These are phyloP conservation scores for Lasiodiplodia citricola DNA, from an alignment of 2,329 filamentous ascomycete genomes.

Conservation along the genomic window DNA sequence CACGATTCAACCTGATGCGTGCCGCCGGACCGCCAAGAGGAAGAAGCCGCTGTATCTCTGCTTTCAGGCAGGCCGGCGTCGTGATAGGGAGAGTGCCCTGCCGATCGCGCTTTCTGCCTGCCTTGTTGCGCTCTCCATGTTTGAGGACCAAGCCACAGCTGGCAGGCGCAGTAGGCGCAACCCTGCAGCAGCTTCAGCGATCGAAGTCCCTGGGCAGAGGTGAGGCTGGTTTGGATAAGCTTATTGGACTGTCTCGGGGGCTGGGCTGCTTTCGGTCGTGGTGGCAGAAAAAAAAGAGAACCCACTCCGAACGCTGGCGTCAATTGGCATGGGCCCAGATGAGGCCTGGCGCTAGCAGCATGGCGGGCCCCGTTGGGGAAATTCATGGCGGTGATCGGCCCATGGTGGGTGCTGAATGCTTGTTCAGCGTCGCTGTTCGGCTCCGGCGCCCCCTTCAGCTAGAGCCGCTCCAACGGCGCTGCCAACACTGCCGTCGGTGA, in stretches of 20 bases:
- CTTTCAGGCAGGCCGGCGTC: background rate
- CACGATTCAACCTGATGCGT: background rate
- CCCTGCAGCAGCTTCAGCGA: background rate
- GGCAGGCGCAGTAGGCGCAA: background rate
- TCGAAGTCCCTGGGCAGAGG: background rate
- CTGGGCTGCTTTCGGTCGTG: background rate
- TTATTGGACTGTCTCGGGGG: constrained; percentile 21
- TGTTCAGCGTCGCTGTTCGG: constrained; percentile 5
- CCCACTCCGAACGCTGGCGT: constrained; percentile 8
- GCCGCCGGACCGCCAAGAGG: constrained; percentile 7
- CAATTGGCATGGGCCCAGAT: background rate
- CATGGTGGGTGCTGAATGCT: constrained; percentile 19
- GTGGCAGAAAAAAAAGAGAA: constrained; percentile 8
- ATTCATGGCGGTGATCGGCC: constrained; percentile 17
- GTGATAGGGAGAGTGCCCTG: constrained; percentile 4
- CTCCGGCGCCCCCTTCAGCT: constrained; percentile 20
- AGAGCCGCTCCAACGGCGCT: constrained; percentile 2
- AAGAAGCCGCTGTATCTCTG: background rate
- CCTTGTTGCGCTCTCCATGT: background rate
- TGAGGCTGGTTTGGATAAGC: constrained; percentile 18
- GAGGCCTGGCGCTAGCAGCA: background rate
- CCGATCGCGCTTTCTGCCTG: background rate
- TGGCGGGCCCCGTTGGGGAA: constrained; percentile 2
- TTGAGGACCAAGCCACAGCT: background rate
- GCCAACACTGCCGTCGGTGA: constrained; percentile 4